These are phyloP conservation scores for Euphorbia corollata DNA, from an alignment of 441 rosid species.

Conservation along the genomic window DNA sequence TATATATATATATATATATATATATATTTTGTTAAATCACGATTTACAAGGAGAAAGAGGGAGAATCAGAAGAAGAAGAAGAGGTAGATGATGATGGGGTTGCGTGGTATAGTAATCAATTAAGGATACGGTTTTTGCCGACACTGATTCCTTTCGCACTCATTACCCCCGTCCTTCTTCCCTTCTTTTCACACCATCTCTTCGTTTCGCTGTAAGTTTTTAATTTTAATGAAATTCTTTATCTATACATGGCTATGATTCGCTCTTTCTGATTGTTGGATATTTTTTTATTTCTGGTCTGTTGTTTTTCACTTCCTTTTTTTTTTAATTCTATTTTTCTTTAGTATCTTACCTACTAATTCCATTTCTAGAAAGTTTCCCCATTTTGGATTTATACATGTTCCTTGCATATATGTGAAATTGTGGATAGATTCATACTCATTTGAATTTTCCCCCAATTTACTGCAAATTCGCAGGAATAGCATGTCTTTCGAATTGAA, in stretches of 20 bases:
- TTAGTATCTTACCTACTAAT: background rate
- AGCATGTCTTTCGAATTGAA: constrained; percentile 31
- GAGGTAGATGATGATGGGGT: constrained; percentile 2
- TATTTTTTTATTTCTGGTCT: too few relatives aligned
- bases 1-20: too few relatives aligned
- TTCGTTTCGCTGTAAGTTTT: background rate
- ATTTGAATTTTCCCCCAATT: background rate
- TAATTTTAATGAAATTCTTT: background rate
- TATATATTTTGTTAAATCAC: too few relatives aligned
- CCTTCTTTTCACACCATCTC: background rate
- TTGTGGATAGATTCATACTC: too few relatives aligned
- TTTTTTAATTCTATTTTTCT: background rate
- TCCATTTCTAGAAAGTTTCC: background rate
- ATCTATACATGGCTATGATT: background rate
- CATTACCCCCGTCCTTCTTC: background rate
- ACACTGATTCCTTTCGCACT: constrained; percentile 5
- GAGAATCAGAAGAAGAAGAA: too few relatives aligned
- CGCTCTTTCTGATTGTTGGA: background rate
- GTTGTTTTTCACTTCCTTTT: background rate
- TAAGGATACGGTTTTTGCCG: constrained; percentile 8
- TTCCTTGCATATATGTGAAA: too few relatives aligned
- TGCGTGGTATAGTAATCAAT: constrained; percentile 23
- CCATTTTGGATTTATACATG: too few relatives aligned
- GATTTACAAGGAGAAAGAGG: too few relatives aligned
- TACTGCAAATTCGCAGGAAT: background rate